A percentile compares a stretch with the other conserved stretches of the same genome.
Conservation (phyloP, 495 filamentous ascomycete genomes). For the Letharia lupina region DNA sequence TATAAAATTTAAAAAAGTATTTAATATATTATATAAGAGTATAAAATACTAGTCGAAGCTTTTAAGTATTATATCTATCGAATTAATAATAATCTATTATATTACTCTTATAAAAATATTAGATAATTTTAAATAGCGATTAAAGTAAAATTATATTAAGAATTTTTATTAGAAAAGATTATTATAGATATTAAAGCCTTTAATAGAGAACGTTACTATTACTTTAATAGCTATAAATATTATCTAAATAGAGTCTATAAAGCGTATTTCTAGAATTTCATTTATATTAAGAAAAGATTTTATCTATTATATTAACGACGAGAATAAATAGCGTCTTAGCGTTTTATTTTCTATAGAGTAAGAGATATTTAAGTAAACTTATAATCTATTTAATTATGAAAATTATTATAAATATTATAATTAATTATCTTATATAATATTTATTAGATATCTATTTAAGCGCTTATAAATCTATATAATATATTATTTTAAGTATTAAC, state of each 20-base stretch:
- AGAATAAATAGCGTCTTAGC: neutral
- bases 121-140: neutral
- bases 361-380: neutral
- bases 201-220: neutral
- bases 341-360: neutral
- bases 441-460: constrained; percentile 9
- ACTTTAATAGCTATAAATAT: neutral
- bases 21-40: neutral
- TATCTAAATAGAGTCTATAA: too few relatives aligned
- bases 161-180: neutral
- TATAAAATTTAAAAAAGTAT: neutral
- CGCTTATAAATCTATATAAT: neutral
- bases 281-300: neutral
- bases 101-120: neutral
- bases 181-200: neutral
- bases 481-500: constrained; percentile 1
- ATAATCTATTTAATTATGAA: neutral
- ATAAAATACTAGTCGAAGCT: neutral
- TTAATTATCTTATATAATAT: neutral
- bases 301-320: neutral
- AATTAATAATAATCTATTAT: neutral
- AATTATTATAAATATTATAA: neutral
- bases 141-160: neutral
- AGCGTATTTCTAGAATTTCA: too few relatives aligned
- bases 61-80: neutral